Base-by-base conservation (phyloP, 129 eudicot species). In the Tanacetum coccineum region DNA sequence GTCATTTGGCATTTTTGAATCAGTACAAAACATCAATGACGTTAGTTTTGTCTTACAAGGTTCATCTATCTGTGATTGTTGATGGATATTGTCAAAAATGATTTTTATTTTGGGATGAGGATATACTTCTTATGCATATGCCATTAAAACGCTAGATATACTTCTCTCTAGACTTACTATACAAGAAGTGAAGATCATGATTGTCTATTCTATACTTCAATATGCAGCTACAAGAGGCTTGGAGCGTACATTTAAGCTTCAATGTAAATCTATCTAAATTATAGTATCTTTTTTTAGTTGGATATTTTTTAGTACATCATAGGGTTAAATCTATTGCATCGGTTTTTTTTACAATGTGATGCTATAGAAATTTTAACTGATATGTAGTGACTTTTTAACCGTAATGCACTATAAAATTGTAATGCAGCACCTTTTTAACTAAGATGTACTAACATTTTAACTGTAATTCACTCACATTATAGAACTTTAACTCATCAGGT, bases 161-260 rank as follows among this genome's bases (percentile, higher is more conserved):
- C 1, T 48, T 20, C 53, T 42, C 15, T 49, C 2, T 13, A 25
- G 22, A 70, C 14, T 55, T 59, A 47, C 40, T 61, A 18, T 52
- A 50, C 15, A 61, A 59, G 76, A 62, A 52, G 36, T 66, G 59
- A 40, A 32, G 45, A 28, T 68, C 53, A 39, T 54, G 56, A 51
- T 72, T 74, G 10, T 53, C 19, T 54, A 46, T 72, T 80, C 58
- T 65, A 72, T 22, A 22, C 26, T 22, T 22, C 2, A 22, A 22
- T 66, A 45, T 80, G 70, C 83, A 85, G 91, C 68, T 68, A 42
- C 82, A 80, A 70, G 91, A 88, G 78, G 76, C 81, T 68, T 85
- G 84, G 87, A 82, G 82, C 78, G 66, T 84, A 84, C 75, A 88
- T 81, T 7, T 95, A 96, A n/a, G n/a, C n/a, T n/a, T n/a, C n/a